Conservation (phyloP, 306 rosid genomes). For the Cicer bijugum region DNA sequence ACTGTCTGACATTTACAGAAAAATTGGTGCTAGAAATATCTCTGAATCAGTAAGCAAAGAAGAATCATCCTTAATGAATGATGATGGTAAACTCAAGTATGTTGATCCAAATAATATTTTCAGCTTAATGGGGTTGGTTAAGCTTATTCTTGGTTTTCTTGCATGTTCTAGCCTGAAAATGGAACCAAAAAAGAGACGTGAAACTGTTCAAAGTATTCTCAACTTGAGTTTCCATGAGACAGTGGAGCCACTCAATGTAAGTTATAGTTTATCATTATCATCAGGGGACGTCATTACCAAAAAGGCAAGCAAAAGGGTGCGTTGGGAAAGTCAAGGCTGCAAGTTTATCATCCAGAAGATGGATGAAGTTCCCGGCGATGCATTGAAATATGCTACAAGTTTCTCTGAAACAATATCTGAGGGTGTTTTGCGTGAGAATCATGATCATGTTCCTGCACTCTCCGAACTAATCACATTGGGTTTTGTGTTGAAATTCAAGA, state of each 20-base stretch:
- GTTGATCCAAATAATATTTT: slow-evolving; percentile 44
- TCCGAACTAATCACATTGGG: slow-evolving; percentile 69
- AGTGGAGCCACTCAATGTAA: slow-evolving; percentile 5
- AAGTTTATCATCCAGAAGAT: slow-evolving; percentile 52
- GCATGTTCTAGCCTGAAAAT: slow-evolving; percentile 58
- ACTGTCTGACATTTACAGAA: slow-evolving; percentile 57
- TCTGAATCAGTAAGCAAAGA: slow-evolving; percentile 60
- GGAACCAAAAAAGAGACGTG: slow-evolving; percentile 60
- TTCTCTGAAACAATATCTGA: slow-evolving; percentile 67
- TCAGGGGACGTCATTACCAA: slow-evolving; percentile 40
- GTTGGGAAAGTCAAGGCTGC: slow-evolving; percentile 52
- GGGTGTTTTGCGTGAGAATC: slow-evolving; percentile 61
- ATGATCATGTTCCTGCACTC: slow-evolving; percentile 57
- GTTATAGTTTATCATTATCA: slow-evolving; percentile 16
- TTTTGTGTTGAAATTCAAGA: slow-evolving; percentile 61
- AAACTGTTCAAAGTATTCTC: slow-evolving; percentile 57
- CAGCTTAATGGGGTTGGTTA: slow-evolving; percentile 54
- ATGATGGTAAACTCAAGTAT: slow-evolving; percentile 29
- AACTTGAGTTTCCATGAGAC: slow-evolving; percentile 45
- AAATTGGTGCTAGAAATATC: slow-evolving; percentile 50
- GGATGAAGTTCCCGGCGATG: slow-evolving; percentile 4
- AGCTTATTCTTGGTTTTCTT: slow-evolving; percentile 72
- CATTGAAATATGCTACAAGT: slow-evolving; percentile 16
- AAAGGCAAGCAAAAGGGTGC: slow-evolving; percentile 49
- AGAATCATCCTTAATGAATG: slow-evolving; percentile 40